Evolutionary conservation across 1,284 basidiomycete species (phyloP).

Genomic region (Marasmius tenuissimus): DNA sequence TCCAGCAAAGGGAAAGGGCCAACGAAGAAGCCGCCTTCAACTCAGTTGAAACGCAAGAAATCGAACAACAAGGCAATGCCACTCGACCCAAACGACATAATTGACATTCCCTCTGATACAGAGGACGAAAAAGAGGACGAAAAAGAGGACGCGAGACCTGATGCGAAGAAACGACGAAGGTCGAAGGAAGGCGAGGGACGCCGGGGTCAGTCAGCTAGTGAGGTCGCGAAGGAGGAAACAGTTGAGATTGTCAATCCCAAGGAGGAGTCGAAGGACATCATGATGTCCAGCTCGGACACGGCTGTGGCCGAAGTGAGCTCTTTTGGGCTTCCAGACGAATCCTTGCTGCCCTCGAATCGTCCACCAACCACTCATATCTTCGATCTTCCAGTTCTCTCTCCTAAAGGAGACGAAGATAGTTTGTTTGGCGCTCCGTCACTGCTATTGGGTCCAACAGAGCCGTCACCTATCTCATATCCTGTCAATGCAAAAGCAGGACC

Average conservation of each 20-base stretch:
- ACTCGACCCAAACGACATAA: conserved; percentile 38
- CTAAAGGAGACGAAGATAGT: neutral
- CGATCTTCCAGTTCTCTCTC: neutral
- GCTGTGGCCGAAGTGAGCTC: neutral
- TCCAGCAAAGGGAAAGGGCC: conserved; percentile 5
- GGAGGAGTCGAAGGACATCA: neutral
- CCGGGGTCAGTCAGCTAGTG: neutral
- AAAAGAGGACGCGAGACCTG: conserved; percentile 9
- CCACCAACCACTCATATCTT: neutral
- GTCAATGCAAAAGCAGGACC: neutral
- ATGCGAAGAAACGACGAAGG: conserved; percentile 18
- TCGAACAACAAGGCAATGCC: neutral
- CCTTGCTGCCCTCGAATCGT: neutral
- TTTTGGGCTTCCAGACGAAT: neutral
- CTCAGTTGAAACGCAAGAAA: neutral
- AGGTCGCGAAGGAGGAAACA: neutral
- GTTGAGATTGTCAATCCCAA: neutral
- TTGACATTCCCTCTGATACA: conserved; percentile 60
- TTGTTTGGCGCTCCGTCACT: neutral
- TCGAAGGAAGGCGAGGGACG: neutral
- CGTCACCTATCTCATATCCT: conserved; percentile 11
- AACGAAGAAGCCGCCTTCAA: conserved; percentile 4
- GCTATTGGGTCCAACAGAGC: neutral
- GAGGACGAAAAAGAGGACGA: conserved; percentile 53
- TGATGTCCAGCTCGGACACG: neutral